These are phyloP conservation scores for Backusella psychrophila DNA, from an alignment of 192 early-diverging fungal species.

Conservation along the genomic window DNA sequence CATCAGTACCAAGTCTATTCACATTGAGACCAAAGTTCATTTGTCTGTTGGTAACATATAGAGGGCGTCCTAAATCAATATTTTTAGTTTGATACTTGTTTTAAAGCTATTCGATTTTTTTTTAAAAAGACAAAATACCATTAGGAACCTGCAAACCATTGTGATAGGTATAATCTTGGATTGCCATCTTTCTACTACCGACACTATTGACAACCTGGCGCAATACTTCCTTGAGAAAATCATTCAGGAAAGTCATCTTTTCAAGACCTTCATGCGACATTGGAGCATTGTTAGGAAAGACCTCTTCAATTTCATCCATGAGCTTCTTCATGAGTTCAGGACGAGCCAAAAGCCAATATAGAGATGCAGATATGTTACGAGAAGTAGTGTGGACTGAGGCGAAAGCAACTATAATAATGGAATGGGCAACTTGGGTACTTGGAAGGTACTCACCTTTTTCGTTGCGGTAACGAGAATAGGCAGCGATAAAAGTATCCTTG, in stretches of 20 bases:
- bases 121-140: neutral
- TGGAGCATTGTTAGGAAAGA: neutral
- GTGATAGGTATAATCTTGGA: constrained; percentile 14
- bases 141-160: constrained; percentile 24
- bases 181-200: constrained; percentile 15
- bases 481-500: neutral
- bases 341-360: constrained; percentile 24
- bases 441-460: neutral
- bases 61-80: neutral
- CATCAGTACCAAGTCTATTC: neutral
- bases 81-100: neutral
- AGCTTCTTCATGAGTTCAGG: constrained; percentile 12
- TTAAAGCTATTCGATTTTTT: neutral
- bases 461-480: constrained; percentile 14
- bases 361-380: neutral
- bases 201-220: constrained; percentile 19
- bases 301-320: constrained; percentile 12
- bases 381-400: constrained; percentile 30
- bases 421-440: neutral
- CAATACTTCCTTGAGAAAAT: constrained; percentile 20
- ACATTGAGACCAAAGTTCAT: constrained; percentile 17
- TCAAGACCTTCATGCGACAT: constrained; percentile 13
- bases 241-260: constrained; percentile 20
- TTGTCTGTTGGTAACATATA: constrained; percentile 10
- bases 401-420: constrained; percentile 20